Conservation (phyloP, 2,329 filamentous ascomycete species). For the Bisporella sp. region DNA sequence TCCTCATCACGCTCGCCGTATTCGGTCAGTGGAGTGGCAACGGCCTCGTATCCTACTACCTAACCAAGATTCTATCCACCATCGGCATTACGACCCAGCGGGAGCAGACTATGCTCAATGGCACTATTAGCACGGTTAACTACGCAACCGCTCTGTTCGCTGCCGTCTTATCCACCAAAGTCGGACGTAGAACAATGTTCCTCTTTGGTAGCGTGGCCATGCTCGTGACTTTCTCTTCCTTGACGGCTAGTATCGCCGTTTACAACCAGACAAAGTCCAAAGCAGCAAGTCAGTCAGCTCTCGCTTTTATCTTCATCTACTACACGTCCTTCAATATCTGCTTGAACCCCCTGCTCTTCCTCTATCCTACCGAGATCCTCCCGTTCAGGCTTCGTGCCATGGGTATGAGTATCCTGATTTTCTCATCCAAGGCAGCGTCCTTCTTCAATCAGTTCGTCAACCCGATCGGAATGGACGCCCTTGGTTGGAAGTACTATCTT, state of each 20-base stretch:
- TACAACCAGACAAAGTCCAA: too few species aligned
- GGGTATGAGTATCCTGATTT: conserved; percentile 54
- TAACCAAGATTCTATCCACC: too few species aligned
- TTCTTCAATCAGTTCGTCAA: conserved; percentile 43
- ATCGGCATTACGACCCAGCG: too few species aligned
- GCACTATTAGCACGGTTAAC: too few species aligned
- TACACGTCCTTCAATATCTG: too few species aligned
- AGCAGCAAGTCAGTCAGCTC: too few species aligned
- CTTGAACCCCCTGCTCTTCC: conserved; percentile 25
- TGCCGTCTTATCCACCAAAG: conserved; percentile 46
- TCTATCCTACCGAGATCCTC: conserved; percentile 44
- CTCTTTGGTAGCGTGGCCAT: conserved; percentile 28
- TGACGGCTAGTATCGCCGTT: conserved; percentile 31
- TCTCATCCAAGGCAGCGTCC: conserved; percentile 53
- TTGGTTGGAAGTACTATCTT: conserved; percentile 7
- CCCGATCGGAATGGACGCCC: neutral
- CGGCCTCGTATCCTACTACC: too few species aligned
- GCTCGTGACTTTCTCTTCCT: conserved; percentile 41
- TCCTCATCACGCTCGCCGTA: too few species aligned
- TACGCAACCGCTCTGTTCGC: conserved; percentile 26
- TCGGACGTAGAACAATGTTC: conserved; percentile 51
- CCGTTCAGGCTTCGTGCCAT: conserved; percentile 38
- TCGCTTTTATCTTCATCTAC: too few species aligned
- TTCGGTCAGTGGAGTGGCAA: too few species aligned
- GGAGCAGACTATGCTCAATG: too few species aligned